These are phyloP conservation scores for Eucalyptus fibrosa DNA, from an alignment of 345 rosid genomes.

Conservation along the genomic window DNA sequence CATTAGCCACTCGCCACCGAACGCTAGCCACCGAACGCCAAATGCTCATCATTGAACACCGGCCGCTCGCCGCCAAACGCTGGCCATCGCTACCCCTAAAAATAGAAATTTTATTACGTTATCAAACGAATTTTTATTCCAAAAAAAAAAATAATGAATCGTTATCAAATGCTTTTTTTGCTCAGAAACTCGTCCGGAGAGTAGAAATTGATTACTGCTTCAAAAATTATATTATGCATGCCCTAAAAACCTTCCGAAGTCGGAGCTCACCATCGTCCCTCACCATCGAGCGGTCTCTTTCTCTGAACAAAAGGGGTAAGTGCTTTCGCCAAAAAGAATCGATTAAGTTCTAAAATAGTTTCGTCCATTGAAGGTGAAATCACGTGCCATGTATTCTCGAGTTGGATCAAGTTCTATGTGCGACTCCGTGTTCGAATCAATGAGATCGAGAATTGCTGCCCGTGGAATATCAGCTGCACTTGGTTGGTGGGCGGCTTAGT, in stretches of 20 bases:
- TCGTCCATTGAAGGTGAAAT: neutral
- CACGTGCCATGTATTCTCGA: neutral
- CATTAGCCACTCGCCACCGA: accelerated
- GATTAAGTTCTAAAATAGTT: neutral
- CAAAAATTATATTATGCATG: accelerated
- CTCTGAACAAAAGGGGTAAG: neutral
- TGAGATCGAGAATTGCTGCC: neutral
- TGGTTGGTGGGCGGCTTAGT: neutral
- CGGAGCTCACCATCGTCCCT: neutral
- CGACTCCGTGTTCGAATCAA: neutral
- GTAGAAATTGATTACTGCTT: accelerated
- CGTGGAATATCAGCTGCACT: neutral
- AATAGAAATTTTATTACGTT: too few species aligned
- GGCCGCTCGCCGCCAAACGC: accelerated
- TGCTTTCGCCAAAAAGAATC: neutral
- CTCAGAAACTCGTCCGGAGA: accelerated
- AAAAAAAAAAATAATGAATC: accelerated
- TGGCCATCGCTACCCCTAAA: accelerated
- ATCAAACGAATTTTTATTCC: too few species aligned
- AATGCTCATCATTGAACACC: accelerated
- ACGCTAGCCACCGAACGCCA: accelerated
- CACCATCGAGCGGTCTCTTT: accelerated
- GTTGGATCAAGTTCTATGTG: neutral
- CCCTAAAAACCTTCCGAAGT: neutral
- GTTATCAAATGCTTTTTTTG: accelerated